These are phyloP conservation scores for Pythium myriotylum DNA, from an alignment of 352 stramenopile species.

Conservation along the genomic window DNA sequence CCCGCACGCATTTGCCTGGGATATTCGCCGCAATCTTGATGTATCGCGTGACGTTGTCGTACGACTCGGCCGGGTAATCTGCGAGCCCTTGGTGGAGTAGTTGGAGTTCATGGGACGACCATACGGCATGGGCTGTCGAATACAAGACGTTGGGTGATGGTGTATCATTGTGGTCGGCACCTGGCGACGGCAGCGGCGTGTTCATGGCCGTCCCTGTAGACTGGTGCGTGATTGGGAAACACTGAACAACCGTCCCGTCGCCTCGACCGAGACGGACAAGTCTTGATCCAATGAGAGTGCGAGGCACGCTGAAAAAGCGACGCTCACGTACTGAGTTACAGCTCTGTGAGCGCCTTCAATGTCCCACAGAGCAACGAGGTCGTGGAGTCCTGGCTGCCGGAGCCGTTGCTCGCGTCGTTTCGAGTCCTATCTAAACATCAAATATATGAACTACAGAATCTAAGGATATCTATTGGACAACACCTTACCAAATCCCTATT, in stretches of 20 bases:
- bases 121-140: constrained; percentile 57
- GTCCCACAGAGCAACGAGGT: background rate
- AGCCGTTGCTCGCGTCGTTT: constrained; percentile 19
- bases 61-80: constrained; percentile 57
- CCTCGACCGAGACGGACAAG: too few species aligned
- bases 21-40: constrained; percentile 78
- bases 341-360: background rate
- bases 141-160: constrained; percentile 66
- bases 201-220: constrained; percentile 5
- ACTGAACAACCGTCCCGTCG: constrained; percentile 8
- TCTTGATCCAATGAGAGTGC: constrained; percentile 7
- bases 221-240: constrained; percentile 19
- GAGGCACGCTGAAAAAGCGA: constrained; percentile 4
- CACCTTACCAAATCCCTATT: too few species aligned
- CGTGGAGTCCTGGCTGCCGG: too few species aligned
- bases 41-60: constrained; percentile 83
- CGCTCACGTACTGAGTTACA: constrained; percentile 2
- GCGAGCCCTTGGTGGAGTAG: constrained; percentile 56
- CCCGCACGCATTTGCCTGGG: constrained; percentile 69
- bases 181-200: constrained; percentile 18
- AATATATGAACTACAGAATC: too few species aligned
- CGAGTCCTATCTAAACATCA: background rate
- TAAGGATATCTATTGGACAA: too few species aligned
- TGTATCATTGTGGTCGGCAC: constrained; percentile 39
- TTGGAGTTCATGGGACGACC: constrained; percentile 68